These are phyloP conservation scores for Chalaropsis ovoidea DNA, from an alignment of 2,329 filamentous ascomycete species.

Conservation along the genomic window DNA sequence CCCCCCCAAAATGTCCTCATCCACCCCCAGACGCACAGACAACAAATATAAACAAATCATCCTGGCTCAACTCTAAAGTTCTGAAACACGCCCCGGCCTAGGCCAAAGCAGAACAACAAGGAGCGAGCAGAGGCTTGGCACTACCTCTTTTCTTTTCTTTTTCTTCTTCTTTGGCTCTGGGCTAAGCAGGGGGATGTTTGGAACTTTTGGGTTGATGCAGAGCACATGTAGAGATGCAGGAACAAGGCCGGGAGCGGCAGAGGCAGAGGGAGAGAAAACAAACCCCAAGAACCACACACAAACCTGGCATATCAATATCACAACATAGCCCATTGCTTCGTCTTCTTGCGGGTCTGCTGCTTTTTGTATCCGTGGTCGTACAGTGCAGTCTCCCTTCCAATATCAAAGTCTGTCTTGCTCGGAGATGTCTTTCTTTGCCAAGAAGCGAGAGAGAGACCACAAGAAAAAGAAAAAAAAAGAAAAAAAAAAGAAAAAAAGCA, in stretches of 20 bases:
- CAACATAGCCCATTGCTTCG: too few relatives aligned
- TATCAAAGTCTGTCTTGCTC: too few relatives aligned
- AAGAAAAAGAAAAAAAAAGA: not conserved
- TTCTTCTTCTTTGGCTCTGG: slow-evolving; percentile 1
- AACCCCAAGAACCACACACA: too few relatives aligned
- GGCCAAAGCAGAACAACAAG: slow-evolving; percentile 5
- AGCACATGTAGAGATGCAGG: slow-evolving; percentile 4
- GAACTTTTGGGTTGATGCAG: not conserved
- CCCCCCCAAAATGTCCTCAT: too few relatives aligned
- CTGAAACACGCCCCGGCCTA: slow-evolving; percentile 9
- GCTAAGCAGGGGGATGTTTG: not conserved
- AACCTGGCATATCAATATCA: too few relatives aligned
- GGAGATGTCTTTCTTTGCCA: too few relatives aligned
- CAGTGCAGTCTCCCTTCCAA: too few relatives aligned
- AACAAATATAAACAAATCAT: not conserved
- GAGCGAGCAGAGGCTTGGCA: not conserved
- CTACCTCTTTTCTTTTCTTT: not conserved
- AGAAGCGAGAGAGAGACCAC: not conserved
- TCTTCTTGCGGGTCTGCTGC: too few relatives aligned
- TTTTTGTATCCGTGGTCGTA: too few relatives aligned
- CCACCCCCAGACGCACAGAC: slow-evolving; percentile 3
- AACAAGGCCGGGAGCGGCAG: not conserved
- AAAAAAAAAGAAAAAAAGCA: slow-evolving; percentile 4
- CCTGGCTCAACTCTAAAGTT: slow-evolving; percentile 10
- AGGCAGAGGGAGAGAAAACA: not conserved